Evolutionary conservation across 2,329 filamentous ascomycete genomes (phyloP), one percentile per base, ranked within the genome.

Genomic region (Gremmenia infestans): DNA sequence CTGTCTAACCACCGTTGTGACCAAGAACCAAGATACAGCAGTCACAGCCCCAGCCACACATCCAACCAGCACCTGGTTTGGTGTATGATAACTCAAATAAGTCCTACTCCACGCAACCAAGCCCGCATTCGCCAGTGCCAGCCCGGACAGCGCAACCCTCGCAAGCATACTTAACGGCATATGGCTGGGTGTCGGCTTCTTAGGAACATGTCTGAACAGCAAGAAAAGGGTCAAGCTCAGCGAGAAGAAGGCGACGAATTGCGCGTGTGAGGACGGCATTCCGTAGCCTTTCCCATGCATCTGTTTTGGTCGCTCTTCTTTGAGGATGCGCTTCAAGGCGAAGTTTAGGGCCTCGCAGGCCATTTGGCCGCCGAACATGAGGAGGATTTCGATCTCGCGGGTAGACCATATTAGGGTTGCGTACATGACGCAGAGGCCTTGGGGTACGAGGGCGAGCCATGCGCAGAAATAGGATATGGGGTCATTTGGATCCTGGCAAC

Each of bases 191-290:
- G 67, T 63, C 7, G 64, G 54, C 55, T 64, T 75, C 69, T 69
- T 78, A 54, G 87, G 87, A 5, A 78, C 77, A 72, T 96, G 91
- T 58, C 93, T 83, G 58, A 92, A 76, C 47, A 96, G 80, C 46
- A 99, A 80, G 76, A 97, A 97, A 19, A 99, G 78, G 23, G 83
- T 79, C 57, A 97, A 75, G 60, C 89, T 94, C 55, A 96, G 76
- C 56, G 90, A 87, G 81, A 96, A 97, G 77, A 91, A 99, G 54
- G 88, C 82, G 59, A 93, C 88, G 71, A 97, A 99, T 75, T 99
- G 94, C 8, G 94, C 89, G 74, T 99, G 94, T 39, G 92, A 97
- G 7, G 83, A 86, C 11, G 94, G 94, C 95, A 99, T 99, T 65
- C 94, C 95, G 70, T 99, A 99, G 61, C 94, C 94, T 72, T 96